Evolutionary conservation across 106 monocot genomes (phyloP).

Genomic region (Dendrobium chrysotoxum): DNA sequence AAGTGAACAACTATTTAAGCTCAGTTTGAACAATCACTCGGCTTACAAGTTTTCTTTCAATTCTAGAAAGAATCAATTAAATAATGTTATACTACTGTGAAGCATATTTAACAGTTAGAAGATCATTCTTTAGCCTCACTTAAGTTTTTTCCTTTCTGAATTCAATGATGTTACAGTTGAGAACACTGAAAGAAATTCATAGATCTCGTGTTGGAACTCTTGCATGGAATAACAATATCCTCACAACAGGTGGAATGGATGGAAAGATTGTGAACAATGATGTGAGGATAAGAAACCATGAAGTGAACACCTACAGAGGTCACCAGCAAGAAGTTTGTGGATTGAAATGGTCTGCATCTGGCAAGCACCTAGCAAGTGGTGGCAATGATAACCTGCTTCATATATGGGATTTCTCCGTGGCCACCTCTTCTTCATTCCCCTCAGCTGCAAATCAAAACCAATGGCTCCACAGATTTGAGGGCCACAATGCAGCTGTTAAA

Average conservation of each 20-base stretch:
- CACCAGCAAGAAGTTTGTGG: slow-evolving; percentile 58
- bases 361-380: slow-evolving; percentile 47
- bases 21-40: too few species aligned
- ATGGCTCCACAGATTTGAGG: slow-evolving; percentile 34
- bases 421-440: slow-evolving; percentile 14
- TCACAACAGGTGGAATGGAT: slow-evolving; percentile 57
- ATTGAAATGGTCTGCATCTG: slow-evolving; percentile 52
- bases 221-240: slow-evolving; percentile 54
- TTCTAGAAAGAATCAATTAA: too few species aligned
- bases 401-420: slow-evolving; percentile 48
- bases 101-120: background rate
- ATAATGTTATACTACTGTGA: background rate
- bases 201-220: slow-evolving; percentile 46
- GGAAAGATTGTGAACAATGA: slow-evolving; percentile 59
- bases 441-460: slow-evolving; percentile 20
- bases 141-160: background rate
- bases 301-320: slow-evolving; percentile 31
- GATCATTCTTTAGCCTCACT: background rate
- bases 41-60: too few species aligned
- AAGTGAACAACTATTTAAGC: background rate
- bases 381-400: slow-evolving; percentile 59
- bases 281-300: slow-evolving; percentile 29
- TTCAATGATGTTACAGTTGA: slow-evolving; percentile 24
- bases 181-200: slow-evolving; percentile 43
- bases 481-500: slow-evolving; percentile 51